Conservation (phyloP, 345 rosid species). For the Pistacia atlantica region DNA sequence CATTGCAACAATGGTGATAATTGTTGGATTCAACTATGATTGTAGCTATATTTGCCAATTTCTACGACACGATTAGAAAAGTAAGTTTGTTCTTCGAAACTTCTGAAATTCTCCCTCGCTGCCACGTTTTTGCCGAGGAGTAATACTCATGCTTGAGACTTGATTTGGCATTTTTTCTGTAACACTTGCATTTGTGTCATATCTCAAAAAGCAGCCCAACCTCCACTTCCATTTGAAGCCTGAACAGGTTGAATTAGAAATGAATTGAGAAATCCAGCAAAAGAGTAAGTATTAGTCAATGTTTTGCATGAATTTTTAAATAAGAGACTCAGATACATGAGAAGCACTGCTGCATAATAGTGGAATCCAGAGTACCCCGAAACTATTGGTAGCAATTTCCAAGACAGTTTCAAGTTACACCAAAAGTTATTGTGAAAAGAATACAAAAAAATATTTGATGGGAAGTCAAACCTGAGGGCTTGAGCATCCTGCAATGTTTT, state of each 20-base stretch:
- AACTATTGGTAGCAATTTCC: neutral
- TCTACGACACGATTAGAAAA: neutral
- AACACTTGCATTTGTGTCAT: neutral
- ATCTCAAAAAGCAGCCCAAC: conserved; percentile 45
- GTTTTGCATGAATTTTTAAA: neutral
- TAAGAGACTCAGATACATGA: neutral
- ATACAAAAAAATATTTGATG: neutral
- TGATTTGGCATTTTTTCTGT: neutral
- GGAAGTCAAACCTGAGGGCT: conserved; percentile 45
- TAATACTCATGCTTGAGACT: neutral
- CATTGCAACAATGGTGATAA: neutral
- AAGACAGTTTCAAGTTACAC: neutral
- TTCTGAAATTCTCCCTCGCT: neutral
- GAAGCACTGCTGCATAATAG: neutral
- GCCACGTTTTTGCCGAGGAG: neutral
- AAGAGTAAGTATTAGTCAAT: neutral
- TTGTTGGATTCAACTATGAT: neutral
- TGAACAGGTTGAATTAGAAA: conserved; percentile 20
- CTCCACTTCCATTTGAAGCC: conserved; percentile 53
- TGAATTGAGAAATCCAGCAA: neutral
- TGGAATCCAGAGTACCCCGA: neutral
- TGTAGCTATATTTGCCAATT: neutral
- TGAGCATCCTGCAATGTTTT: conserved; percentile 48
- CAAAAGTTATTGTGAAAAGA: neutral
- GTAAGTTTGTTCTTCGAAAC: neutral